Evolutionary conservation across 148 eudicot genomes (phyloP).

Genomic region (Camellia japonica): DNA sequence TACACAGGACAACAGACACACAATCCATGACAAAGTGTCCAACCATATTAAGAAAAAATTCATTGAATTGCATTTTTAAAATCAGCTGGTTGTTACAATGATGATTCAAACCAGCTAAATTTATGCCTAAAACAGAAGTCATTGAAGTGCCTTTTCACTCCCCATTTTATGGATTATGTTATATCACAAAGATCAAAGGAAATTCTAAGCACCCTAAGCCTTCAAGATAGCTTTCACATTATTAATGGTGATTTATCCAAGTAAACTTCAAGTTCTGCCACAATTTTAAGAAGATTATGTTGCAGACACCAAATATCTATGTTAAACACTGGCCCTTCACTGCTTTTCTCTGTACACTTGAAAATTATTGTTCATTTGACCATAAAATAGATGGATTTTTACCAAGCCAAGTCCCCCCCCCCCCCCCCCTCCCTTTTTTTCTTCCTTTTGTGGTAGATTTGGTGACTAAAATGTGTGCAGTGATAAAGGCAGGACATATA

Average conservation of each 20-base stretch:
- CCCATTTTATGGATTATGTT: neutral
- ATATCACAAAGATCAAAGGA: neutral
- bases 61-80: neutral
- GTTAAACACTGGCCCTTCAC: neutral
- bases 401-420: neutral
- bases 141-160: neutral
- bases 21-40: neutral
- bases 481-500: neutral
- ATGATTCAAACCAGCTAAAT: neutral
- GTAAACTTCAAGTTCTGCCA: neutral
- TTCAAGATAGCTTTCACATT: neutral
- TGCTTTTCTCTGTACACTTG: neutral
- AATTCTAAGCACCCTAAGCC: neutral
- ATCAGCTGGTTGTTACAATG: neutral
- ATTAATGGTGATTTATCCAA: neutral
- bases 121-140: too few species aligned
- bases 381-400: neutral
- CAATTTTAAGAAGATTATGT: neutral
- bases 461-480: neutral
- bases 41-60: neutral
- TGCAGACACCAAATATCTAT: neutral
- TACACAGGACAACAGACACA: neutral
- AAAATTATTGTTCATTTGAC: neutral
- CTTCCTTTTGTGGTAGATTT: neutral
- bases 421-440: neutral